Evolutionary conservation across 352 stramenopile genomes (phyloP), one percentile per base, ranked within the genome.

Genomic region (Phytophthora tentaculata): DNA sequence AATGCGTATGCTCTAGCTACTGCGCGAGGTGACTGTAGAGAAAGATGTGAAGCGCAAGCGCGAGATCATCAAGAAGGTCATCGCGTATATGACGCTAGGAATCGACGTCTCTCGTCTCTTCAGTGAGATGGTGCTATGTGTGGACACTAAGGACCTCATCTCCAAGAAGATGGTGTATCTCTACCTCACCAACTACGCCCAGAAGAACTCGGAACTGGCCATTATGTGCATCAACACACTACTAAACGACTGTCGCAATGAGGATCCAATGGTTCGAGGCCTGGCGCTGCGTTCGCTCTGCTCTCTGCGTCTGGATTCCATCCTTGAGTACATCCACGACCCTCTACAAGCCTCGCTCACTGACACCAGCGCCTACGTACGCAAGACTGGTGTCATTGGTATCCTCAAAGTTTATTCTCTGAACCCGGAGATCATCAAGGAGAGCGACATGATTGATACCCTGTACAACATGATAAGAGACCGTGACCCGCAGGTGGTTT

Each of bases 81-180:
- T 99, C 79, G 97, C 97, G 29, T 99, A 99, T 86, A 99, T 99
- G 97, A 99, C 98, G 54, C 79, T 99, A 10, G 98, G 98, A 37
- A 99, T 99, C 60, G 98, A 99, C 78, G 98, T 99, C 17, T 99
- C 96, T 22, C 88, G 95, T 35, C 92, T 99, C 48, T 99, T 99
- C 77, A 98, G 96, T 41, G 97, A 99, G 83, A 99, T 99, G 96
- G 98, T 99, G 74, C 86, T 99, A 67, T 96, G 85, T 70, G 91
- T 95, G 47, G 96, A 99, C 74, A 99, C 97, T 14, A 94, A 97
- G 52, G 98, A 99, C 86, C 88, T 99, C 13, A 98, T 99, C 53
- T 96, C 99, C 28, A 99, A 99, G 85, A 99, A 99, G 77, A 99
- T 99, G 97, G 96, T 99, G 19, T 99, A 99, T 71, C 85, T 99